These are phyloP conservation scores for Marasmius tenuissimus DNA, from an alignment of 1,284 basidiomycete genomes.

Conservation along the genomic window DNA sequence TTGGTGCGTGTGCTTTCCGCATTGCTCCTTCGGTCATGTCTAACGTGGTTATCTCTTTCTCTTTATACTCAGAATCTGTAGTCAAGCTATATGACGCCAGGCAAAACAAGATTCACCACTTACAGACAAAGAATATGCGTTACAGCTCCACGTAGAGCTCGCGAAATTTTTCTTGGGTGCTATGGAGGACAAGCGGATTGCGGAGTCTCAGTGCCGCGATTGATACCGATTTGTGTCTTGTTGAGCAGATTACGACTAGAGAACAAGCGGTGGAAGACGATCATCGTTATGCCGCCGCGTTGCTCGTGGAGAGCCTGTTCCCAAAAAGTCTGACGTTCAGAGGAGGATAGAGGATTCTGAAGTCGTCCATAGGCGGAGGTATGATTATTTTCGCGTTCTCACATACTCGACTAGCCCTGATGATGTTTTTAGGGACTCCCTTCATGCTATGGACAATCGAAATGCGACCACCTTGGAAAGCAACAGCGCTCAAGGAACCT, in stretches of 20 bases:
- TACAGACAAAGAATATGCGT: conserved; percentile 50
- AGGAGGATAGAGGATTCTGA: conserved; percentile 23
- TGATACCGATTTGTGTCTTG: conserved; percentile 20
- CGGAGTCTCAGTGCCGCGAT: conserved; percentile 35
- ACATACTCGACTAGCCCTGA: background rate
- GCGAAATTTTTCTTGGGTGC: conserved; percentile 30
- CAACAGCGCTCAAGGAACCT: background rate
- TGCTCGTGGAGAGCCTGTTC: conserved; percentile 26
- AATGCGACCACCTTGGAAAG: background rate
- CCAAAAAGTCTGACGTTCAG: conserved; percentile 23
- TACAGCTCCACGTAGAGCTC: conserved; percentile 42
- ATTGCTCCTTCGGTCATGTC: no score
- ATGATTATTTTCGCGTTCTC: background rate
- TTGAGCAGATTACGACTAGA: conserved; percentile 24
- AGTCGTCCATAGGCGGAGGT: conserved; percentile 12
- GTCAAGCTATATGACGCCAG: no score
- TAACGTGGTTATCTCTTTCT: no score
- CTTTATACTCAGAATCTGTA: no score
- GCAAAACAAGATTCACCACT: conserved; percentile 23
- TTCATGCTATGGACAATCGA: background rate
- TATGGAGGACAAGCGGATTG: conserved; percentile 35
- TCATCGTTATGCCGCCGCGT: conserved; percentile 32
- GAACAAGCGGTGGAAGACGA: conserved; percentile 34
- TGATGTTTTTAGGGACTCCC: background rate
- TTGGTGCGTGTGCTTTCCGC: no score